Base-by-base conservation (phyloP, 2,329 filamentous ascomycete species). In the Penicillium sclerotiorum region DNA sequence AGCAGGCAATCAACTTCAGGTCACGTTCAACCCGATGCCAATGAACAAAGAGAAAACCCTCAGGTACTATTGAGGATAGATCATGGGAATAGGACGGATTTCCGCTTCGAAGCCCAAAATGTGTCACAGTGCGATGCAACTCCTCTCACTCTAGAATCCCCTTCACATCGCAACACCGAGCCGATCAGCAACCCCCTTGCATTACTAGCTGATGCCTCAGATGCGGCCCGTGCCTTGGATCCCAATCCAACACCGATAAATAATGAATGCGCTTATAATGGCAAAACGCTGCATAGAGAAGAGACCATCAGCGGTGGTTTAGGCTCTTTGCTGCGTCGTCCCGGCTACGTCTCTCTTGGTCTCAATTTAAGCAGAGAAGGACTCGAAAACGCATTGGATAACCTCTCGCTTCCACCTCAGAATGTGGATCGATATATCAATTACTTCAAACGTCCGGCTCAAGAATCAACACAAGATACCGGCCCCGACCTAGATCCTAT, bases 401-500 rank as follows among this genome's bases (percentile, higher is more conserved):
- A 52, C 1, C 41, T 65, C 7, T 39, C 60, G 2, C 33, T 33
- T 2, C n/a, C 45, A 3, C 9, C 50, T 8, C 33, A 23, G 5
- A 32, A 53, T 13, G 28, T 44, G 8, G 45, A 49, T 21, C 37
- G 48, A 21, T 55, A 59, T 21, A 50, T 48, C 2, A 52, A 66
- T 36, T 67, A 67, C 38, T 67, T 67, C 33, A 53, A 56, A 22
- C 40, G 44, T 1, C 36, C 51, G 3, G 27, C 44, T 33, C 38
- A 36, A 4, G 25, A 42, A 1, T 43, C 49, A n/a, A 45, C 41
- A 8, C 55, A 57, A 11, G 65, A 68, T 50, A 35, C 56, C 23
- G 62, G 63, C 2, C 60, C 63, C 0, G 64, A 68, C 25, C 33
- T 67, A 1, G 63, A 66, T 43, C 64, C 65, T 1, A 50, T 68